A percentile compares a stretch with the other conserved stretches of the same genome.
phyloP scores from a whole-genome alignment of 805 yeast species.

The Candida saitoana region DNA sequence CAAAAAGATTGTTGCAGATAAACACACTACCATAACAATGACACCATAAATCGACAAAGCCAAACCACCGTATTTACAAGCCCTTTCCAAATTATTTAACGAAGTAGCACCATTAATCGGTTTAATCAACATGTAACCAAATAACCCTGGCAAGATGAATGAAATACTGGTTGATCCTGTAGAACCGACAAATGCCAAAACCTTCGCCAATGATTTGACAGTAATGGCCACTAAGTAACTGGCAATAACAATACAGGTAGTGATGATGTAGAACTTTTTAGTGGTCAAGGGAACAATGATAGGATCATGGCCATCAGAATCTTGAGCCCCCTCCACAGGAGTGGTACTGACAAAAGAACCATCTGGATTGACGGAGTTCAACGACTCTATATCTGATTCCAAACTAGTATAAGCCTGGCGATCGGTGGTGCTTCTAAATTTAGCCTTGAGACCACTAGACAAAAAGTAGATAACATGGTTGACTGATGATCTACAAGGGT shows the following conservation, averaged over 20 bases:
- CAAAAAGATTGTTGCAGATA: constrained; percentile 46
- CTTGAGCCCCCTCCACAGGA: constrained; percentile 45
- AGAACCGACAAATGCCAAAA: constrained; percentile 72
- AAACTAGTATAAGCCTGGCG: constrained; percentile 26
- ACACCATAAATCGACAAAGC: constrained; percentile 51
- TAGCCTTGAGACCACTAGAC: constrained; percentile 26
- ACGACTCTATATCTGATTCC: constrained; percentile 23
- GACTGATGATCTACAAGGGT: constrained; percentile 71
- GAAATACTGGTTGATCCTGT: constrained; percentile 80
- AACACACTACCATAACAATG: constrained; percentile 50
- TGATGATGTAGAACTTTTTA: constrained; percentile 45
- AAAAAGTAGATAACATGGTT: constrained; percentile 60
- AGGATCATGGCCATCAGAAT: constrained; percentile 45
- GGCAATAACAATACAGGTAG: constrained; percentile 41
- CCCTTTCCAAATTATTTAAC: constrained; percentile 24
- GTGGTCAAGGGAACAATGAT: constrained; percentile 47
- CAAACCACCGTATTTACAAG: constrained; percentile 38
- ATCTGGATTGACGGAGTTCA: constrained; percentile 20
- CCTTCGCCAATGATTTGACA: constrained; percentile 62
- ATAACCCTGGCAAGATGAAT: constrained; percentile 73
- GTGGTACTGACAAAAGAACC: constrained; percentile 41
- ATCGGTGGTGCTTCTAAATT: constrained; percentile 16
- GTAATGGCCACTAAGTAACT: constrained; percentile 57
- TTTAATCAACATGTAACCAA: constrained; percentile 59
- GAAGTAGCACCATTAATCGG: constrained; percentile 26